phyloP scores from a whole-genome alignment of 2,329 filamentous ascomycete species.

The Macrophomina pseudophaseolina region DNA sequence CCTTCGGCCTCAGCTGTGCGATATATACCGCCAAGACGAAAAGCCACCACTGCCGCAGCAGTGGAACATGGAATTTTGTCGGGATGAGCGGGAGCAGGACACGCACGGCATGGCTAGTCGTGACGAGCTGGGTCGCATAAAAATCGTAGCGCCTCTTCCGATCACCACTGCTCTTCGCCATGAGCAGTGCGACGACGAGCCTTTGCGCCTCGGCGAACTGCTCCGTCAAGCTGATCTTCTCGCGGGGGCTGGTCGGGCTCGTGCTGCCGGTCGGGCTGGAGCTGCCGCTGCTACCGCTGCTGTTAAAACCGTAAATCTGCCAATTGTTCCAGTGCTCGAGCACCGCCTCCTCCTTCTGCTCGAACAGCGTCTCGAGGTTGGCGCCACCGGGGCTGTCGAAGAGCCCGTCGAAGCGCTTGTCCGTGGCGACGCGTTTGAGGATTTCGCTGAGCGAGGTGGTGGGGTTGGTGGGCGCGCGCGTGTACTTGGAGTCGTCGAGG shows the following conservation, averaged over 20 bases:
- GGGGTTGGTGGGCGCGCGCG: slow-evolving; percentile 64
- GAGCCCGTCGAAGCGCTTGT: slow-evolving; percentile 71
- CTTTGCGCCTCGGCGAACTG: slow-evolving; percentile 75
- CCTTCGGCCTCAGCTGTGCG: slow-evolving; percentile 71
- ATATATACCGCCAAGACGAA: slow-evolving; percentile 80
- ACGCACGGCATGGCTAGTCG: slow-evolving; percentile 85
- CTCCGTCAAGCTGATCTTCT: slow-evolving; percentile 55
- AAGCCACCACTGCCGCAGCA: slow-evolving; percentile 91
- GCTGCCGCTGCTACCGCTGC: slow-evolving; percentile 1
- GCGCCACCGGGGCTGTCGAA: slow-evolving; percentile 63
- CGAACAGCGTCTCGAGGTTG: slow-evolving; percentile 72
- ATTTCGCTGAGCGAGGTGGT: slow-evolving; percentile 71
- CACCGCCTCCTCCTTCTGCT: slow-evolving; percentile 70
- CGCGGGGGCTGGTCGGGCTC: slow-evolving; percentile 8
- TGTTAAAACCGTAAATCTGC: slow-evolving; percentile 46
- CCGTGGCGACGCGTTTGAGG: slow-evolving; percentile 69
- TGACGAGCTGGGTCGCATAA: slow-evolving; percentile 80
- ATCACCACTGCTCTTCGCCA: slow-evolving; percentile 55
- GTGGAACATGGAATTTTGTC: slow-evolving; percentile 69
- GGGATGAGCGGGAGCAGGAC: slow-evolving; percentile 81
- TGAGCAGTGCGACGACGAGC: slow-evolving; percentile 62
- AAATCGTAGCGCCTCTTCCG: slow-evolving; percentile 71
- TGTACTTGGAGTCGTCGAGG: slow-evolving; percentile 75
- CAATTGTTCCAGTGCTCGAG: slow-evolving; percentile 93
- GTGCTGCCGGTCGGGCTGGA: slow-evolving; percentile 16